Evolutionary conservation across 2,329 filamentous ascomycete genomes (phyloP), one percentile per base, ranked within the genome.

Genomic region (Botryosphaeria dothidea): DNA sequence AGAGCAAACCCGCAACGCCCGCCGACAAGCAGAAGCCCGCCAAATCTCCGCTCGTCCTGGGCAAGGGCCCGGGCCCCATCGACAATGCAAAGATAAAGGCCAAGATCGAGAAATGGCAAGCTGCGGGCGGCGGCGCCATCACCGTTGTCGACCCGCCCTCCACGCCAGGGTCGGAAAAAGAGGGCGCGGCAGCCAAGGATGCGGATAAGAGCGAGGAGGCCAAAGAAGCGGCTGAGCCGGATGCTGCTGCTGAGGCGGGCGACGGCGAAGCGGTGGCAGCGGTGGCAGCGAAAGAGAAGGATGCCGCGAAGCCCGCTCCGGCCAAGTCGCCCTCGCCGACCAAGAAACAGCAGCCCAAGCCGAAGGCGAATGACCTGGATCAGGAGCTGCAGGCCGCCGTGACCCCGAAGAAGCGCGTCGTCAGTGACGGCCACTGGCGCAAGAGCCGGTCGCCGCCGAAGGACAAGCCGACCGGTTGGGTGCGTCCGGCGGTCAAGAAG

Each of bases 371-470:
- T 57, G 76, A 79, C 65, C 71, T 81, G 51, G 76, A 81, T 57
- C 74, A 78, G 13, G 81, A 83, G 8, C 76, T 76, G 66, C 81
- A 74, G 73, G 81, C 78, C 70, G 83, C 78, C 74, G 87, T 83
- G 57, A 87, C 92, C 51, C 94, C 94, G 17, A 93, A 92, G 79
- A 97, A 96, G 83, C 88, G 93, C 68, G 92, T 98, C 62, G 88
- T 97, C 67, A 97, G 93, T 75, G 94, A 98, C 79, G 90, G 91
- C 63, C 92, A 97, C 79, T 98, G 94, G 91, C 76, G 77, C 65
- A 87, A 87, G 78, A 89, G 88, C 73, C 72, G 72, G 64, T 74
- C 75, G 4, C 73, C 74, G 31, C 72, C 74, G 4, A 77, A 78
- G 45, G 73, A 75, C 11, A 77, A 68, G 9, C 74, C 76, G 43